Conservation (phyloP, 768 basidiomycete species). For the Solioccasus polychromus region DNA sequence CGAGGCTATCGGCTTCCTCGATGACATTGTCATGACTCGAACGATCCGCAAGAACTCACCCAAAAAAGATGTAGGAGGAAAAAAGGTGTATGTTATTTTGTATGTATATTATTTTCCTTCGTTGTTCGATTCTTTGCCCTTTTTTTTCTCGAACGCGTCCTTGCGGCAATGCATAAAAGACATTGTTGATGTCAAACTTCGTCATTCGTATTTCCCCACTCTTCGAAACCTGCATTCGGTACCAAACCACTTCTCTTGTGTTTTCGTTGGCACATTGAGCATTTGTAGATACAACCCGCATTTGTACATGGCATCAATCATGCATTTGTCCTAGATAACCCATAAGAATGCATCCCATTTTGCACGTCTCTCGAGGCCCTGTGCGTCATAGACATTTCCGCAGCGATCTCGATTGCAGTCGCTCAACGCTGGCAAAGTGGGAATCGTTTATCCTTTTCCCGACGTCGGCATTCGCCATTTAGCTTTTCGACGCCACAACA, state of each 20-base stretch:
- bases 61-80: slow-evolving; percentile 1
- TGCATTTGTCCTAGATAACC: slow-evolving; percentile 6
- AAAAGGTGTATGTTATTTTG: slow-evolving; percentile 31
- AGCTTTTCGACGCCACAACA: no score
- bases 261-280: slow-evolving; percentile 10
- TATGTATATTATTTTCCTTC: slow-evolving; percentile 28
- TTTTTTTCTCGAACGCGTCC: not conserved
- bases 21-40: slow-evolving; percentile 10
- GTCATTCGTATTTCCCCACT: slow-evolving; percentile 2
- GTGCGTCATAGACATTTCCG: no score
- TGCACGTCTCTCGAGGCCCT: no score
- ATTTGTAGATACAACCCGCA: slow-evolving; percentile 20
- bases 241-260: not conserved
- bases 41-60: slow-evolving; percentile 1
- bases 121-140: not conserved
- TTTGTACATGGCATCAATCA: slow-evolving; percentile 11
- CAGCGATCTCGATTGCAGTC: no score
- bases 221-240: not conserved
- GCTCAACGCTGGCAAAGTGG: no score
- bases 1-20: slow-evolving; percentile 7
- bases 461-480: no score
- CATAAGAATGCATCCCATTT: slow-evolving; percentile 12
- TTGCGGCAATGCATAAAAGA: slow-evolving; percentile 3
- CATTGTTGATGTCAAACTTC: slow-evolving; percentile 4
- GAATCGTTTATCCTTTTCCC: no score